Percentiles rank a stretch among this genome's conserved stretches.
These are phyloP conservation scores for Peronospora destructor DNA, from an alignment of 352 stramenopile genomes.

Conservation along the genomic window DNA sequence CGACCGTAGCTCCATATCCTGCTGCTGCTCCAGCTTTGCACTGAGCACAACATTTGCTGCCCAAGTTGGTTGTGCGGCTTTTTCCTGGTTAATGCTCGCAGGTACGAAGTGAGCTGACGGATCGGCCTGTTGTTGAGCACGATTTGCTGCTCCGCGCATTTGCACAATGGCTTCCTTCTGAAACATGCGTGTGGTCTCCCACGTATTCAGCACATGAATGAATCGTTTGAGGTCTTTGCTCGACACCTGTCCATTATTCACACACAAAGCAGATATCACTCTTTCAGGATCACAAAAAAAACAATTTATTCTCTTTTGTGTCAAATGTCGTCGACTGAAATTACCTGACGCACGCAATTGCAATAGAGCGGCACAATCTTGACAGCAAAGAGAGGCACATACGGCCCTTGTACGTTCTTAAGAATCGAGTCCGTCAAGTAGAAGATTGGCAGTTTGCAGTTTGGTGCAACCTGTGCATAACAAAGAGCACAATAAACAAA, in stretches of 20 bases:
- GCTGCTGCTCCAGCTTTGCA: slow-evolving; percentile 30
- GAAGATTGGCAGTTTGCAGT: slow-evolving; percentile 86
- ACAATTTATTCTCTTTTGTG: slow-evolving; percentile 7
- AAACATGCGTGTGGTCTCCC: slow-evolving; percentile 65
- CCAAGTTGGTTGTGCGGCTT: slow-evolving; percentile 9
- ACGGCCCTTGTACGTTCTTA: slow-evolving; percentile 80
- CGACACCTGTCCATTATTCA: slow-evolving; percentile 41
- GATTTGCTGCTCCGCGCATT: slow-evolving; percentile 64
- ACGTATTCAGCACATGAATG: slow-evolving; percentile 82
- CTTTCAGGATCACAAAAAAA: not conserved
- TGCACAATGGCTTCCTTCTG: slow-evolving; percentile 40
- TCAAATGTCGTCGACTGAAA: not conserved
- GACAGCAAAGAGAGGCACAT: slow-evolving; percentile 53
- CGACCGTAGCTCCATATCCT: slow-evolving; percentile 74
- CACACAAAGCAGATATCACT: not conserved
- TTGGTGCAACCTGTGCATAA: slow-evolving; percentile 43
- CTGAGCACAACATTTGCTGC: slow-evolving; percentile 5
- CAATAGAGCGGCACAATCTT: slow-evolving; percentile 80
- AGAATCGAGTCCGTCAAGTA: slow-evolving; percentile 88
- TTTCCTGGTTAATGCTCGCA: slow-evolving; percentile 47
- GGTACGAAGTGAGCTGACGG: slow-evolving; percentile 33
- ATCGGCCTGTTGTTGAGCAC: slow-evolving; percentile 43
- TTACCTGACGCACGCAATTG: slow-evolving; percentile 78
- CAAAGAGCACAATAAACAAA: slow-evolving; percentile 6
- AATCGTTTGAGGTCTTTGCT: slow-evolving; percentile 78